phyloP scores from a whole-genome alignment of 331 rosid genomes.

The Acacia pycnantha region DNA sequence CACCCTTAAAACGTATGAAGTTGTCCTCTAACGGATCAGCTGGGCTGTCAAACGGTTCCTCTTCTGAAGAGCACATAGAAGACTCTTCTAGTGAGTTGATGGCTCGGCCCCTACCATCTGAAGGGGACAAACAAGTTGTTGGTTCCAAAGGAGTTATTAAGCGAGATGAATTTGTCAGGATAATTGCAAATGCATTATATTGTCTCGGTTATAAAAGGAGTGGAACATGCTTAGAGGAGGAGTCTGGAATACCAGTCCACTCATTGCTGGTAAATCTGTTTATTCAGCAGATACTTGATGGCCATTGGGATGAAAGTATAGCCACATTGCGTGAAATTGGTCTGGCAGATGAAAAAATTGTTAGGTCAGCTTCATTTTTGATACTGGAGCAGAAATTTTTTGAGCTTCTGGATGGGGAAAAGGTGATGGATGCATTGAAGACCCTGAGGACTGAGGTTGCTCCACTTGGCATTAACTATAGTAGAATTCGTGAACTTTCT shows the following conservation, averaged over 20 bases:
- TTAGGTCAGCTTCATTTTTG: conserved; percentile 71
- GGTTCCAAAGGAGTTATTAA: conserved; percentile 89
- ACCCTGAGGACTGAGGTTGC: conserved; percentile 87
- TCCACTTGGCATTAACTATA: conserved; percentile 56
- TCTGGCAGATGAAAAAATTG: conserved; percentile 54
- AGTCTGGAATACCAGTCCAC: conserved; percentile 82
- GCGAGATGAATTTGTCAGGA: conserved; percentile 84
- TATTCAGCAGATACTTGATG: conserved; percentile 80
- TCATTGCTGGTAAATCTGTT: conserved; percentile 64
- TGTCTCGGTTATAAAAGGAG: conserved; percentile 88
- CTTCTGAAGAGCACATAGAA: conserved; percentile 56
- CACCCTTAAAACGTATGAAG: conserved; percentile 89
- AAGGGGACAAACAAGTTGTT: conserved; percentile 75
- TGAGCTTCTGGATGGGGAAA: conserved; percentile 69
- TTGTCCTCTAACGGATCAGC: conserved; percentile 60
- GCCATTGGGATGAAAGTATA: conserved; percentile 81
- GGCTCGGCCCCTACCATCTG: conserved; percentile 85
- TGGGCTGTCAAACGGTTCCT: conserved; percentile 85
- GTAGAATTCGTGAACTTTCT: conserved; percentile 82
- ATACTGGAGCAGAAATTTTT: conserved; percentile 85
- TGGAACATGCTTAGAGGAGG: conserved; percentile 85
- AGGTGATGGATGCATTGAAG: conserved; percentile 81
- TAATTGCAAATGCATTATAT: conserved; percentile 85
- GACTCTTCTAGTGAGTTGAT: conserved; percentile 69
- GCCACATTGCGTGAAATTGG: conserved; percentile 68